These are phyloP conservation scores for Ottelia alismoides DNA, from an alignment of 106 monocot genomes.

Conservation along the genomic window DNA sequence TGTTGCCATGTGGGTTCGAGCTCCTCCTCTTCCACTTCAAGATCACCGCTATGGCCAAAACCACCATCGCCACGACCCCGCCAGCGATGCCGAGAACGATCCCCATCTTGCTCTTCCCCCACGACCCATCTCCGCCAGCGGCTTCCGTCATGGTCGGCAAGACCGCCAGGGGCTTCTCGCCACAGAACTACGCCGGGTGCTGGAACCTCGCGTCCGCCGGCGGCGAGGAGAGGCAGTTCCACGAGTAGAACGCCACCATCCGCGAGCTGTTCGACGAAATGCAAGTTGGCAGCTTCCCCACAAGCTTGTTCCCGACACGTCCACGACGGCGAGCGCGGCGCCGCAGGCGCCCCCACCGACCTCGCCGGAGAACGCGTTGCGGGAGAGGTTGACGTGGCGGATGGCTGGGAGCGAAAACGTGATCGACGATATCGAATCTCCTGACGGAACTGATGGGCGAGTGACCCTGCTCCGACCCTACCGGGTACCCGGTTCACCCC, in stretches of 20 bases:
- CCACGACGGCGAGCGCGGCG: neutral
- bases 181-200: neutral
- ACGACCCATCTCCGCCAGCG: neutral
- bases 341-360: neutral
- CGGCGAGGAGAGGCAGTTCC: constrained; percentile 6
- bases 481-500: too few relatives aligned
- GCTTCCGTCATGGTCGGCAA: neutral
- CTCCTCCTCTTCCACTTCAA: neutral
- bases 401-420: too few relatives aligned
- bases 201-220: too few relatives aligned
- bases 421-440: too few relatives aligned
- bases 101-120: constrained; percentile 2
- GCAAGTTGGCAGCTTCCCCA: constrained; percentile 3
- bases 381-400: too few relatives aligned
- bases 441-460: too few relatives aligned
- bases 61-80: neutral
- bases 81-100: constrained; percentile 6
- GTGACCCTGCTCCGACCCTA: too few relatives aligned
- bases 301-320: constrained; percentile 1
- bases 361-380: too few relatives aligned
- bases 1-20: neutral
- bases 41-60: neutral
- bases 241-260: neutral
- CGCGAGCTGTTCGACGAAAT: neutral
- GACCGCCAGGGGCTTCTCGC: constrained; percentile 2